Base-by-base conservation (phyloP, 2,329 filamentous ascomycete genomes). In the Colletotrichum sp. region DNA sequence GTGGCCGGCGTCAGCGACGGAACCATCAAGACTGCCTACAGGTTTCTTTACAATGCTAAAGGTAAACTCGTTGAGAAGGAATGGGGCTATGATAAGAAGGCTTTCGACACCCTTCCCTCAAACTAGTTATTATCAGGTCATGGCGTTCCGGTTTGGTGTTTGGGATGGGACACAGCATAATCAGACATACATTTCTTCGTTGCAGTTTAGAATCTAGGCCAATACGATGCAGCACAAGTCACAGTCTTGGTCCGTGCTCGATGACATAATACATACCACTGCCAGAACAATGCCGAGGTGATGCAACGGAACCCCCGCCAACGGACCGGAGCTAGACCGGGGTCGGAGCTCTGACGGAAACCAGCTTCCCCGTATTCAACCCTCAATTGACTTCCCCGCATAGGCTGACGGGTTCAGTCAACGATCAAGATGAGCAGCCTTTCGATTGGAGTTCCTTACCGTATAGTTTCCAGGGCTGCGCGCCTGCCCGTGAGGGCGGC, bases 11-110 rank as follows among this genome's bases (percentile, higher is more conserved):
- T 99, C 32, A 98, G 96, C 83, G 98, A 99, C 82, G 96, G 97
- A 71, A 99, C 97, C 0, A 98, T 99, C 81, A 96, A 98, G 81
- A 98, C 95, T 30, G 96, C 96, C 0, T 99, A 99, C 88, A 97
- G 97, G 83, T 93, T 95, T 81, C 89, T 99, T 65, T 96, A 96
- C 83, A 89, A 90, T 21, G 93, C 94, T 65, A 92, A 93, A 67
- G 93, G 96, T 71, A 89, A 91, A 77, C 87, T 99, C 75, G 92
- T 98, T 80, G 92, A 94, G 79, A 88, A 92, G 68, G 92, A 94
- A 76, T 96, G 95, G 92, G 89, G 96, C 70, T 89, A 90, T 71
- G 92, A 93, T 75, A 94, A 94, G 74, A 90, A 91, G 81, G 95
- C 93, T 79, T 89, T 95, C 84, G 91, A 91, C 59, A 93, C 92